phyloP scores from a whole-genome alignment of 345 rosid species.

The Punica granatum region DNA sequence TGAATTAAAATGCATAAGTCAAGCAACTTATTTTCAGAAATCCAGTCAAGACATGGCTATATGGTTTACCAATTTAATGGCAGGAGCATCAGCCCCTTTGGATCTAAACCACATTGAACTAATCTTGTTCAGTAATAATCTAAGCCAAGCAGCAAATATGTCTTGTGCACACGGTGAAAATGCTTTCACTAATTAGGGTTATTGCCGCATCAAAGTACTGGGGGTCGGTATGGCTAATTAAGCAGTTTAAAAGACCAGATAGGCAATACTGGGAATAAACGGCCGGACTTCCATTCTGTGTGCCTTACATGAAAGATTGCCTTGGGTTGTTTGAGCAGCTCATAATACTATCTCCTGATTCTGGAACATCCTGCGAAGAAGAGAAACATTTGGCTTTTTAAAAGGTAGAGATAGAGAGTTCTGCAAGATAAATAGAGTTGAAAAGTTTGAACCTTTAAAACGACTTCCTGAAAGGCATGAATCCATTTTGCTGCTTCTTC shows the following conservation, averaged over 20 bases:
- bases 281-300: neutral
- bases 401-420: neutral
- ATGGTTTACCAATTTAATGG: neutral
- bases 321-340: constrained; percentile 59
- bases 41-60: neutral
- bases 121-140: neutral
- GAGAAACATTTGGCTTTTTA: neutral
- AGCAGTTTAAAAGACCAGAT: neutral
- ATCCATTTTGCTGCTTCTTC: constrained; percentile 98
- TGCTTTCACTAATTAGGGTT: neutral
- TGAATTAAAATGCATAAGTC: neutral
- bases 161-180: neutral
- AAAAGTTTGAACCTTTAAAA: constrained; percentile 51
- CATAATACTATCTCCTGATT: constrained; percentile 33
- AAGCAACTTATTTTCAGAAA: neutral
- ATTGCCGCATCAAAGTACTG: neutral
- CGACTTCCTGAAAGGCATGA: constrained; percentile 67
- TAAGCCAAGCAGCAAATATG: neutral
- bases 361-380: constrained; percentile 47
- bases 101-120: neutral
- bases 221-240: neutral
- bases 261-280: neutral
- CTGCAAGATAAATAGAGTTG: neutral
- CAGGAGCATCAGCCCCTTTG: neutral
- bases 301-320: constrained; percentile 58